phyloP scores from a whole-genome alignment of 768 basidiomycete genomes.

The Lactarius evosmus region DNA sequence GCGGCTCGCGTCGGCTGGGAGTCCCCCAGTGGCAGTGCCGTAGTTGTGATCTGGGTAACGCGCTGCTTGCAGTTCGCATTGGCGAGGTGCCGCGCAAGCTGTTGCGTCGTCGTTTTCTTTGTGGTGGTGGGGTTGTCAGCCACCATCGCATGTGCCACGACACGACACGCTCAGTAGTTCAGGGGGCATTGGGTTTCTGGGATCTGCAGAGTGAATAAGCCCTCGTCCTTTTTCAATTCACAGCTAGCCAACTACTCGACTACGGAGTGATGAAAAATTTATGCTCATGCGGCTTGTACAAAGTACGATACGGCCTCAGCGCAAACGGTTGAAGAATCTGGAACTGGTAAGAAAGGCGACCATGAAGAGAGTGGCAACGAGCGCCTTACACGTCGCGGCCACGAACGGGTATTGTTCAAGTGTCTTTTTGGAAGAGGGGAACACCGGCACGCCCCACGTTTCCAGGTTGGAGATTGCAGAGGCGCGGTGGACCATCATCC shows the following conservation, averaged over 20 bases:
- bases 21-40: too few species aligned
- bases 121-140: too few species aligned
- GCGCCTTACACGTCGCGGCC: slow-evolving; percentile 23
- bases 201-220: slow-evolving; percentile 8
- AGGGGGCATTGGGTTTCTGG: slow-evolving; percentile 12
- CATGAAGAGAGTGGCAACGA: slow-evolving; percentile 26
- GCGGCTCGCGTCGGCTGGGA: too few species aligned
- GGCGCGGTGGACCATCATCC: slow-evolving; percentile 42
- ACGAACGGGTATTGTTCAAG: slow-evolving; percentile 4
- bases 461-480: background rate
- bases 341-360: slow-evolving; percentile 16
- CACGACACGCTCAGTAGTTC: slow-evolving; percentile 2
- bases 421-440: slow-evolving; percentile 13
- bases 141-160: too few species aligned
- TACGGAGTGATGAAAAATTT: background rate
- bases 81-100: too few species aligned
- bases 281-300: slow-evolving; percentile 8
- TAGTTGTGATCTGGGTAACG: too few species aligned
- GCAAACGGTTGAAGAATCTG: slow-evolving; percentile 21
- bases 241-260: slow-evolving; percentile 2
- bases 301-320: slow-evolving; percentile 17
- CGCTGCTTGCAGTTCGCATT: too few species aligned
- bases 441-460: slow-evolving; percentile 8
- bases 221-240: slow-evolving; percentile 12
- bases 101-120: too few species aligned